A percentile compares a stretch with the other conserved stretches of the same genome.
These are phyloP conservation scores for Sclerotiophoma versabilis DNA, from an alignment of 2,329 filamentous ascomycete genomes.

Conservation along the genomic window DNA sequence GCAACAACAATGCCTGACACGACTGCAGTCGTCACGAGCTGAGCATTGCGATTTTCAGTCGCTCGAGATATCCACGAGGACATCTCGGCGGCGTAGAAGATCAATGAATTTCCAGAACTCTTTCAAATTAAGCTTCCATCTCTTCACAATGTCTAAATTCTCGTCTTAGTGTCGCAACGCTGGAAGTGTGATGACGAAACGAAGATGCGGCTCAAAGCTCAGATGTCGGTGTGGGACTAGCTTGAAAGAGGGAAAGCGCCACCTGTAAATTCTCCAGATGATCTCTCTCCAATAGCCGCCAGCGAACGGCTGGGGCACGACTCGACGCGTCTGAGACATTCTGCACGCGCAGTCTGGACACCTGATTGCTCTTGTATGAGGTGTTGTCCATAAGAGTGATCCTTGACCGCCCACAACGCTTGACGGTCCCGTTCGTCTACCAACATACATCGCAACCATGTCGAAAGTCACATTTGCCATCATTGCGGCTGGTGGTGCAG, in stretches of 20 bases:
- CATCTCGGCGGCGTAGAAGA: conserved; percentile 40
- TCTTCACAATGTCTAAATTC: neutral
- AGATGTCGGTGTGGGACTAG: conserved; percentile 18
- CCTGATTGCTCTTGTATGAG: conserved; percentile 28
- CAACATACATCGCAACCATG: conserved; percentile 47
- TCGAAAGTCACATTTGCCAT: conserved; percentile 60
- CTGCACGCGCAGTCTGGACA: conserved; percentile 43
- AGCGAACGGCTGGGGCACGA: conserved; percentile 25
- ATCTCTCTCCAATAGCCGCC: conserved; percentile 7
- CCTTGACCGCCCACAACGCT: conserved; percentile 1
- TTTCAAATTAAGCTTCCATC: conserved; percentile 3
- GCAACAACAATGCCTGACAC: conserved; percentile 58
- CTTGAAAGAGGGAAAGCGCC: conserved; percentile 1
- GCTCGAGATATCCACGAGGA: conserved; percentile 56
- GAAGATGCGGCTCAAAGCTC: conserved; percentile 10
- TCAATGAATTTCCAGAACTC: neutral
- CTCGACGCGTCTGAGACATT: conserved; percentile 48
- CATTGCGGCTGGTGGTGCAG: conserved; percentile 57
- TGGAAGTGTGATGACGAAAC: neutral
- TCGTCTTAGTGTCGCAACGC: neutral
- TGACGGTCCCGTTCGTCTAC: neutral
- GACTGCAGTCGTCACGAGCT: conserved; percentile 75
- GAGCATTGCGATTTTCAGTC: conserved; percentile 58
- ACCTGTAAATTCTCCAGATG: conserved; percentile 15
- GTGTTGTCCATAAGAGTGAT: conserved; percentile 25